Conservation (phyloP, 177 flowering plant genomes). For the Vitis hybrid region DNA sequence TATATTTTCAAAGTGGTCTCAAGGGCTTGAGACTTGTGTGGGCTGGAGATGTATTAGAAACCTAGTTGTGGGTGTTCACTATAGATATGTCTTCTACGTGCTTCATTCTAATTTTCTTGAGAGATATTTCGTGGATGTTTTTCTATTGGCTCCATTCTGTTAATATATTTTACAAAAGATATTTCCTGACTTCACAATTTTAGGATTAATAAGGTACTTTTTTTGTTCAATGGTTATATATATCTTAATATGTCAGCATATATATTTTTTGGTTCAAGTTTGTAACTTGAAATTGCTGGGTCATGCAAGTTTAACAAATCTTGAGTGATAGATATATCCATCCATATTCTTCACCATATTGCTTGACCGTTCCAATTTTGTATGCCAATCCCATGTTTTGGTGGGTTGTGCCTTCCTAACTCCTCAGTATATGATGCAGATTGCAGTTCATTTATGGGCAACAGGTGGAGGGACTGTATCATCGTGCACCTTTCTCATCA, state of each 20-base stretch:
- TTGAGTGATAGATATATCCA: neutral
- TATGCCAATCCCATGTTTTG: neutral
- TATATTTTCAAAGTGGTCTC: no score
- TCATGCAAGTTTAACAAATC: neutral
- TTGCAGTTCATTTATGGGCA: slow-evolving; percentile 79
- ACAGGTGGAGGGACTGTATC: slow-evolving; percentile 63
- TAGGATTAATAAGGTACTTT: no score
- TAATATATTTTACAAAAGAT: no score
- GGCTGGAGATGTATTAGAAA: no score
- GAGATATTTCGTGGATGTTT: no score
- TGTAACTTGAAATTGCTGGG: neutral
- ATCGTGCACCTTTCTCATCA: slow-evolving; percentile 49
- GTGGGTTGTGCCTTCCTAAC: neutral
- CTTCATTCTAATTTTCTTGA: no score
- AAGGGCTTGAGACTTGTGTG: no score
- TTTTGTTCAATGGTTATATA: neutral
- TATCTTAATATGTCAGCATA: neutral
- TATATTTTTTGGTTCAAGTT: neutral
- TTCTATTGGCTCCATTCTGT: no score
- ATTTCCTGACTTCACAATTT: no score
- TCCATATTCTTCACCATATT: neutral
- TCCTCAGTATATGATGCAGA: slow-evolving; percentile 43
- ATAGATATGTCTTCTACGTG: no score
- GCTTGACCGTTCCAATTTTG: neutral
- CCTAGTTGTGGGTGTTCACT: no score